These are phyloP conservation scores for Podila minutissima DNA, from an alignment of 192 early-diverging fungal genomes.

Conservation along the genomic window DNA sequence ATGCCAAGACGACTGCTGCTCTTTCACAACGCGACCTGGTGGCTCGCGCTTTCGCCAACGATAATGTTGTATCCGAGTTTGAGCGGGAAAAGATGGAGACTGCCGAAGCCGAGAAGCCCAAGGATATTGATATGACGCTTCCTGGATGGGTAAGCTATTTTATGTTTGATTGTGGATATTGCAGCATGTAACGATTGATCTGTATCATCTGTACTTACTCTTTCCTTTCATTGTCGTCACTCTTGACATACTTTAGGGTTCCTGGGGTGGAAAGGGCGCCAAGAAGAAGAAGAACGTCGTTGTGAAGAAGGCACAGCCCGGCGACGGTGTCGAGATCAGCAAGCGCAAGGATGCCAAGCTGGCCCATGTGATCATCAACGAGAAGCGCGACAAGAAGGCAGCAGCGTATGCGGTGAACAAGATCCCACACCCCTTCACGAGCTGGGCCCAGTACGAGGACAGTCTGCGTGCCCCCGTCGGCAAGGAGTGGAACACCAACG, in stretches of 20 bases:
- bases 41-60: conserved; percentile 94
- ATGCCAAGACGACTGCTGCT: conserved; percentile 59
- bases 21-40: conserved; percentile 87
- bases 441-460: conserved; percentile 88
- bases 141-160: conserved; percentile 83
- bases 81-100: conserved; percentile 81
- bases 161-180: neutral
- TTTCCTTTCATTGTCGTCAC: neutral
- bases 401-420: conserved; percentile 75
- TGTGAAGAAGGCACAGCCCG: conserved; percentile 60
- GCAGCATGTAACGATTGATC: neutral
- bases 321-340: conserved; percentile 69
- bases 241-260: conserved; percentile 59
- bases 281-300: conserved; percentile 61
- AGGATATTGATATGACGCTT: conserved; percentile 84
- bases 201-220: neutral
- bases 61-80: conserved; percentile 90
- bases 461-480: conserved; percentile 88
- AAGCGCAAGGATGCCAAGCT: conserved; percentile 79
- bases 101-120: conserved; percentile 78
- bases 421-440: conserved; percentile 89
- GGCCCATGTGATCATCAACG: conserved; percentile 93
- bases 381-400: conserved; percentile 83
- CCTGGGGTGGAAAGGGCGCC: conserved; percentile 76
- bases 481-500: conserved; percentile 94